These are phyloP conservation scores for Talaromyces verruculosus DNA, from an alignment of 2,329 filamentous ascomycete species.

Conservation along the genomic window DNA sequence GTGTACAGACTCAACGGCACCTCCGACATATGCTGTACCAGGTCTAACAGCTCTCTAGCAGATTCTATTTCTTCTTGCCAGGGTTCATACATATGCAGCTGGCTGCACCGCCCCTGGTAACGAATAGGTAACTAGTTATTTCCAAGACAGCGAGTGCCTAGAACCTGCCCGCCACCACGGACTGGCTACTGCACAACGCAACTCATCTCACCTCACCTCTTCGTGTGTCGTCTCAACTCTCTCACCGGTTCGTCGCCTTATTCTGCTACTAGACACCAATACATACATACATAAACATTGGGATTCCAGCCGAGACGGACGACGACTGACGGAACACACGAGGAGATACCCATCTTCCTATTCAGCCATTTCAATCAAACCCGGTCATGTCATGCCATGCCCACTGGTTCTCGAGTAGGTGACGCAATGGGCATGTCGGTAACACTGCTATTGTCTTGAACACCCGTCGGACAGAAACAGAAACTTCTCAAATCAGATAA, in stretches of 20 bases:
- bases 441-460: slow-evolving; percentile 4
- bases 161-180: slow-evolving; percentile 12
- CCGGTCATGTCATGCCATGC: neutral
- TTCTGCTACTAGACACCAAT: neutral
- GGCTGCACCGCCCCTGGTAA: slow-evolving; percentile 12
- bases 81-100: slow-evolving; percentile 13
- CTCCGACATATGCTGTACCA: slow-evolving; percentile 7
- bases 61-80: neutral
- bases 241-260: slow-evolving; percentile 4
- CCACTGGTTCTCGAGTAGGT: slow-evolving; percentile 5
- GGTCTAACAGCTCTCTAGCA: slow-evolving; percentile 2
- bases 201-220: neutral
- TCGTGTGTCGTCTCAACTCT: neutral
- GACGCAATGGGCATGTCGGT: slow-evolving; percentile 17
- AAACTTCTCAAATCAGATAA: slow-evolving; percentile 1
- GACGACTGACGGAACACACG: neutral
- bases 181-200: neutral
- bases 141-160: slow-evolving; percentile 2
- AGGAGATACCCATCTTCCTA: neutral
- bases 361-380: neutral
- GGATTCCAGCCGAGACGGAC: slow-evolving; percentile 1
- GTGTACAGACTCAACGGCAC: neutral
- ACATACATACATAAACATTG: slow-evolving; percentile 2
- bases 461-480: neutral
- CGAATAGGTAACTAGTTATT: neutral